phyloP scores from a whole-genome alignment of 805 yeast species.

The Barnettozyma populi region DNA sequence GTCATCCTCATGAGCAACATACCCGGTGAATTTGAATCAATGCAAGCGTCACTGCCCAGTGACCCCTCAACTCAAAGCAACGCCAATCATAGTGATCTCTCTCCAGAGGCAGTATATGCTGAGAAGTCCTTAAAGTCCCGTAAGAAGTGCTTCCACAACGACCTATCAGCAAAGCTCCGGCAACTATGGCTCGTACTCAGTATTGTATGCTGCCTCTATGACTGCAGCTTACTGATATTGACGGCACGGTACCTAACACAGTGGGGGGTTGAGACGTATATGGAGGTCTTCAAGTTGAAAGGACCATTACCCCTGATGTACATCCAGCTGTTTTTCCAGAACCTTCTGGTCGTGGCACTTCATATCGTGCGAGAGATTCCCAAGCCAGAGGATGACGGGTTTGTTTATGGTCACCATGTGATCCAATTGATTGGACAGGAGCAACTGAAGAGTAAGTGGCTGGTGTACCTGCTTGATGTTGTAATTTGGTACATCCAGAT shows the following conservation, averaged over 20 bases:
- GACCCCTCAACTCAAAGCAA: neutral
- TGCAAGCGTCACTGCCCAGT: slow-evolving; percentile 5
- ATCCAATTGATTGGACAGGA: slow-evolving; percentile 23
- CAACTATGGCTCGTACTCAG: slow-evolving; percentile 8
- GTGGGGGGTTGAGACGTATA: slow-evolving; percentile 5
- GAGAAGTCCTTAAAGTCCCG: slow-evolving; percentile 14
- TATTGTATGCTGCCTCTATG: slow-evolving; percentile 19
- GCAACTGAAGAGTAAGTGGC: slow-evolving; percentile 14
- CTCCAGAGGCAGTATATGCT: neutral
- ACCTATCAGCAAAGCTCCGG: slow-evolving; percentile 7
- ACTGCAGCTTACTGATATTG: slow-evolving; percentile 23
- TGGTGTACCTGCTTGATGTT: slow-evolving; percentile 14
- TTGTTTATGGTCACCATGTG: slow-evolving; percentile 23
- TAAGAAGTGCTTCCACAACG: slow-evolving; percentile 12
- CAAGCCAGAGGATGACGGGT: slow-evolving; percentile 20
- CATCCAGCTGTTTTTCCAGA: neutral
- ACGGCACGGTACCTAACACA: slow-evolving; percentile 12
- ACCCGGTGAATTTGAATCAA: slow-evolving; percentile 22
- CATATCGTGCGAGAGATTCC: slow-evolving; percentile 20
- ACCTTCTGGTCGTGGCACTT: neutral
- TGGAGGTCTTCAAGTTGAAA: neutral
- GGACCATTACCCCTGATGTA: slow-evolving; percentile 1
- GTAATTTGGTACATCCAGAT: slow-evolving; percentile 17
- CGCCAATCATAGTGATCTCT: neutral
- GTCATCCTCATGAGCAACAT: slow-evolving; percentile 13